These are phyloP conservation scores for Oryza meyeriana DNA, from an alignment of 176 grass and related monocot genomes.

Conservation along the genomic window DNA sequence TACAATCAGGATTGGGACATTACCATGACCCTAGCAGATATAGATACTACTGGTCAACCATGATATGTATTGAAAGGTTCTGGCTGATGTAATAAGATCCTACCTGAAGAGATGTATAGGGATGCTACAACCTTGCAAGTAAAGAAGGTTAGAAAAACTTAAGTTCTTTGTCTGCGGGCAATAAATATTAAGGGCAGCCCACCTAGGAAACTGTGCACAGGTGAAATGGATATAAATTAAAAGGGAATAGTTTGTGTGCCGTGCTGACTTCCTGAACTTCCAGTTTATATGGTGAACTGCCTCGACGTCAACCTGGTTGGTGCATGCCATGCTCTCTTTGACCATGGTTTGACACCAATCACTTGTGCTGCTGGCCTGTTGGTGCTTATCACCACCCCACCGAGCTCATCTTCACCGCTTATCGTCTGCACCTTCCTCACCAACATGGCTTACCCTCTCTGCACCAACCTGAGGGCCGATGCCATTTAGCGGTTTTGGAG, in stretches of 20 bases:
- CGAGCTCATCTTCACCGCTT: constrained; percentile 32
- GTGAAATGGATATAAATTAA: constrained; percentile 24
- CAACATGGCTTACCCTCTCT: constrained; percentile 37
- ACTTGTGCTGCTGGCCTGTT: constrained; percentile 28
- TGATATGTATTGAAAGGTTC: background rate
- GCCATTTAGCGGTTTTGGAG: constrained; percentile 15
- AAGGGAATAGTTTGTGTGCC: constrained; percentile 22
- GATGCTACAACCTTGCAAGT: background rate
- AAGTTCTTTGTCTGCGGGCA: background rate
- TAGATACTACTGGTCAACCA: background rate
- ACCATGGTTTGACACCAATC: constrained; percentile 33
- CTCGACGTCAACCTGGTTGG: constrained; percentile 47
- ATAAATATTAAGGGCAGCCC: background rate
- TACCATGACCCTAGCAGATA: background rate
- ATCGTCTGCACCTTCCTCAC: constrained; percentile 33
- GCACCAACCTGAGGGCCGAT: constrained; percentile 32
- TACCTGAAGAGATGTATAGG: background rate
- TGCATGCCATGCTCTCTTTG: constrained; percentile 34
- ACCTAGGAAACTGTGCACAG: constrained; percentile 7
- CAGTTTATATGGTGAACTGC: constrained; percentile 36
- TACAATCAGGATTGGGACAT: background rate
- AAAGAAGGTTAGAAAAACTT: background rate
- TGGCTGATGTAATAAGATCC: background rate
- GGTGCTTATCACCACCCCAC: constrained; percentile 43
- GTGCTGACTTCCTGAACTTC: constrained; percentile 46